Evolutionary conservation across 352 stramenopile genomes (phyloP).

Genomic region (Phytophthora macrochlamydospora): DNA sequence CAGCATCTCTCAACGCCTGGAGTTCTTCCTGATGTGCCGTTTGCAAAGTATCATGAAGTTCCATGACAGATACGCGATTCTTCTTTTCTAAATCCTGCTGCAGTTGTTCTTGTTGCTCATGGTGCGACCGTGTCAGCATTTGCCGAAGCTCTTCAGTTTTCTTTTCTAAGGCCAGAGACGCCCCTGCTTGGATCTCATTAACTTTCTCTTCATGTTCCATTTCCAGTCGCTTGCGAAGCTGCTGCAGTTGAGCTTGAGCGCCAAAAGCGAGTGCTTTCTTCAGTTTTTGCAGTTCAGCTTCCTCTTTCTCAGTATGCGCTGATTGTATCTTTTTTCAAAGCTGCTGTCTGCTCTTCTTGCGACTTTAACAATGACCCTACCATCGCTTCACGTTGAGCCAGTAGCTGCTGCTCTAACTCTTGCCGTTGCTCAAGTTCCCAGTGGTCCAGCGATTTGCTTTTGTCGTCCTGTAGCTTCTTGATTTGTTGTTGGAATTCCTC

Average conservation of each 20-base stretch:
- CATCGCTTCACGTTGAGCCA: constrained; percentile 42
- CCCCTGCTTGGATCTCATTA: constrained; percentile 29
- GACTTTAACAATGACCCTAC: constrained; percentile 39
- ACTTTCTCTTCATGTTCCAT: constrained; percentile 44
- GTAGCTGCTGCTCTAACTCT: constrained; percentile 51
- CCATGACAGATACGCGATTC: constrained; percentile 51
- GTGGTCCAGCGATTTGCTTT: constrained; percentile 15
- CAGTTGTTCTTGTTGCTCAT: constrained; percentile 43
- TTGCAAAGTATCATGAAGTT: constrained; percentile 60
- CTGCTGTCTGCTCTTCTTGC: constrained; percentile 51
- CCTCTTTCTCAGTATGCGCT: constrained; percentile 42
- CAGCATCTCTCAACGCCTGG: constrained; percentile 28
- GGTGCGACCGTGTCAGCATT: constrained; percentile 42
- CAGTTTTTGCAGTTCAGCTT: constrained; percentile 59
- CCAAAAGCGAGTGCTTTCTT: constrained; percentile 62
- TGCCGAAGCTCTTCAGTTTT: constrained; percentile 50
- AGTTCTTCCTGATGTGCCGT: constrained; percentile 27
- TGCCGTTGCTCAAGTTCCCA: constrained; percentile 59
- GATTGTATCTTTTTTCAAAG: constrained; percentile 51
- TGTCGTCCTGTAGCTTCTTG: constrained; percentile 40
- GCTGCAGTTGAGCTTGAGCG: constrained; percentile 65
- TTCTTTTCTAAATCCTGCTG: constrained; percentile 47
- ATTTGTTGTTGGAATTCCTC: constrained; percentile 39
- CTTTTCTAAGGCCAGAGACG: constrained; percentile 33
- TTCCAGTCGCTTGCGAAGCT: constrained; percentile 51